Evolutionary conservation across 1,139 yeast genomes (phyloP), one percentile per base, ranked within the genome.

Genomic region (Kodamaea sp.): DNA sequence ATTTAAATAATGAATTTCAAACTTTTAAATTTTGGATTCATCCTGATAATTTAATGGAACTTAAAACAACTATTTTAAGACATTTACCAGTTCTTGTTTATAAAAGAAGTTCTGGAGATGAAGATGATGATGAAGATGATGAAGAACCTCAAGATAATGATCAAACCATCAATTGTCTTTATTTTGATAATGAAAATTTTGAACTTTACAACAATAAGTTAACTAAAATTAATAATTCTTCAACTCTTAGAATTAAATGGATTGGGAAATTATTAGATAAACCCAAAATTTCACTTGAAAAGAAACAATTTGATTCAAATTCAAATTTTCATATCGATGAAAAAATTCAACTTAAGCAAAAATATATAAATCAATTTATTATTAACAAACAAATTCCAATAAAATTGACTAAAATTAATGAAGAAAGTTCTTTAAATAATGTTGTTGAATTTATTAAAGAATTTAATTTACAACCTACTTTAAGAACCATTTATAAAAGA

Each of bases 41-140:
- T 58, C 92, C 92, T 10, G 98, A 92, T 55, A 89, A 92, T 60
- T 70, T 90, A 58, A 90, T 90, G 96, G 97, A 92, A 64, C 96
- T 89, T 42, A 92, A 92, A 66, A 88, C 97, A 22, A 81, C 89
- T 47, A 87, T 92, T 48, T 75, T 92, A 57, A 84, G 97, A 60
- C 96, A 89, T 55, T 76, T 92, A 51, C 98, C 98, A 0, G 95
- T 90, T 4, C 73, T 92, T 46, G 85, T 92, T 35, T 92, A 88
- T 60, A 79, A 79, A 46, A 63, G 65, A 32, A 62, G 60, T 39
- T 61, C 58, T 24, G 59, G 52, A 20, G 61, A 56, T 28, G 51
- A 43, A 29, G 42, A 52, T 32, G 60, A 54, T 38, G 58, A 56
- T 10, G 58, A 53, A 20, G 59, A 54, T 9, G 58, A 51, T 6